Conservation (phyloP, 2,329 filamentous ascomycete genomes). For the Penicillium sclerotigenum region DNA sequence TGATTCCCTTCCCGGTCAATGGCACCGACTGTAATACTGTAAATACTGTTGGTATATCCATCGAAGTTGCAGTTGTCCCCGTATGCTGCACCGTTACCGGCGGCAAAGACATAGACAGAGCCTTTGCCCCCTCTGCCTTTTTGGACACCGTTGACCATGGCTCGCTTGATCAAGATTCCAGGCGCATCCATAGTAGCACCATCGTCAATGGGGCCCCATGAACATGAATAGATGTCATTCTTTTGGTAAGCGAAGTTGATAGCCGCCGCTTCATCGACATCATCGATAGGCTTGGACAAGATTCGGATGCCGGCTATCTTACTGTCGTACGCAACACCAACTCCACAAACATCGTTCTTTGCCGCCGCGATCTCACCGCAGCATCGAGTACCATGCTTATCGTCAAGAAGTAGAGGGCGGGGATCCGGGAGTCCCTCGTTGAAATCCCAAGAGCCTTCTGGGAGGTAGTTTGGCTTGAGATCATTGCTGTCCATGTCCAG, state of each 20-base stretch:
- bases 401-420: constrained; percentile 76
- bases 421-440: constrained; percentile 81
- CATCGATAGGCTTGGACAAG: constrained; percentile 82
- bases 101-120: constrained; percentile 94
- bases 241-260: constrained; percentile 89
- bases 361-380: constrained; percentile 90
- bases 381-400: constrained; percentile 88
- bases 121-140: constrained; percentile 79
- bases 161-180: constrained; percentile 78
- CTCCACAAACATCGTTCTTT: constrained; percentile 87
- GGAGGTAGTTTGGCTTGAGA: constrained; percentile 89
- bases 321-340: constrained; percentile 93
- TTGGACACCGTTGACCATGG: constrained; percentile 90
- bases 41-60: constrained; percentile 98
- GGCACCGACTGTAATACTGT: constrained; percentile 94
- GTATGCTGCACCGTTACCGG: constrained; percentile 81
- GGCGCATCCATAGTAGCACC: constrained; percentile 92
- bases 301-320: constrained; percentile 91
- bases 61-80: constrained; percentile 99
- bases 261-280: constrained; percentile 86
- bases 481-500: constrained; percentile 94
- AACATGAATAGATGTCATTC: constrained; percentile 98
- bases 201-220: constrained; percentile 95
- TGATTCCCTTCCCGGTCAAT: constrained; percentile 84
- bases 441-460: constrained; percentile 90